Evolutionary conservation across 2,329 filamentous ascomycete species (phyloP).

Genomic region (Exophiala alcalophila): DNA sequence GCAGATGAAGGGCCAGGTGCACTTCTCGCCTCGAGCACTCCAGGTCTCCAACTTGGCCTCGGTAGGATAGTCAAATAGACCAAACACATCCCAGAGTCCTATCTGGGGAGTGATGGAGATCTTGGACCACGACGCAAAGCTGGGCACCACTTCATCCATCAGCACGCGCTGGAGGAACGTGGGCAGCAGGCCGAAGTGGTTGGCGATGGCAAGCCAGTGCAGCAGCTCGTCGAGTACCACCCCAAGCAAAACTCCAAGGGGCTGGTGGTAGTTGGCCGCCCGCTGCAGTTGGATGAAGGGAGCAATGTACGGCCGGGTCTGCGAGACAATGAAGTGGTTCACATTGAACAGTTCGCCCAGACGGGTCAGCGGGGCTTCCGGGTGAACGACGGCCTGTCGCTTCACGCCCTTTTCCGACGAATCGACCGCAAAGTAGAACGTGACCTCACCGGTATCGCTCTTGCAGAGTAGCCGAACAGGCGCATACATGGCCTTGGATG

Average conservation of each 20-base stretch:
- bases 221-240: slow-evolving; percentile 38
- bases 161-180: slow-evolving; percentile 68
- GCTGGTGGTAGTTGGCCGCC: slow-evolving; percentile 58
- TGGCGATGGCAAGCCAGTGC: slow-evolving; percentile 76
- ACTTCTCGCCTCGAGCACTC: slow-evolving; percentile 79
- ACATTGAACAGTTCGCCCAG: slow-evolving; percentile 96
- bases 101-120: slow-evolving; percentile 90
- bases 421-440: slow-evolving; percentile 22
- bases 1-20: slow-evolving; percentile 85
- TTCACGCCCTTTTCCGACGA: slow-evolving; percentile 60
- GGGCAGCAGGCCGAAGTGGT: slow-evolving; percentile 74
- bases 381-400: slow-evolving; percentile 69
- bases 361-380: slow-evolving; percentile 85
- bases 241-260: slow-evolving; percentile 68
- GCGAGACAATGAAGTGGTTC: slow-evolving; percentile 97
- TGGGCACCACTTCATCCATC: slow-evolving; percentile 74
- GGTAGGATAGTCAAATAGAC: slow-evolving; percentile 78
- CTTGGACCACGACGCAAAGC: slow-evolving; percentile 88
- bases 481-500: slow-evolving; percentile 70
- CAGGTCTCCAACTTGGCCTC: slow-evolving; percentile 75
- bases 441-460: slow-evolving; percentile 67
- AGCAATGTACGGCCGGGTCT: slow-evolving; percentile 91
- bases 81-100: slow-evolving; percentile 67
- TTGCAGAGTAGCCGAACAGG: slow-evolving; percentile 78
- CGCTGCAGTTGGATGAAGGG: slow-evolving; percentile 79